Evolutionary conservation across 2,329 filamentous ascomycete genomes (phyloP), one percentile per base, ranked within the genome.

Genomic region (Hypomyces perniciosus): DNA sequence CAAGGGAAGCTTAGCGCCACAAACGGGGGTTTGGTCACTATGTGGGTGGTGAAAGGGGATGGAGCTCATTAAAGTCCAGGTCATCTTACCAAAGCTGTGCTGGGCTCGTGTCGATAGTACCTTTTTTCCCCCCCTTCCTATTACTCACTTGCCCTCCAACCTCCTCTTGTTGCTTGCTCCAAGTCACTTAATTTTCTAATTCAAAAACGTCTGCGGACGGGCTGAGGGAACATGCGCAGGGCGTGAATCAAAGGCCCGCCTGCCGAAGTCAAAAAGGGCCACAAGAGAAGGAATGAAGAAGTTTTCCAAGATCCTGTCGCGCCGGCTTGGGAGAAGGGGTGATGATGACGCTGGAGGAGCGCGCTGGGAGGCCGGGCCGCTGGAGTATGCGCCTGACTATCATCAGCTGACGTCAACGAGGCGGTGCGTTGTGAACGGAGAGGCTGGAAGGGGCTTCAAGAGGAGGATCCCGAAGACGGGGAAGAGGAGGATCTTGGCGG

Each of bases 221-320:
- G 20, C 20, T 20, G 20, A 20, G 37, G 13, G 26, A 50, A 40
- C 30, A 50, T 50, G 48, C 42, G 42, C 48, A 27, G 28, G 26
- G 27, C 42, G 8, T 28, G 33, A 30, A 29, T 20, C 20, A 20
- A 20, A 20, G 20, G 20, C 20, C 20, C 20, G 20, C 20, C 20
- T 20, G 20, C 20, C 20, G 20, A 20, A 20, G 20, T 20, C 20
- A 20, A 20, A 2, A 20, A 20, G 20, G 20, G 20, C 20, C 20
- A 46, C 26, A 46, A 37, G 44, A 30, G 33, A 46, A 37, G 57
- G 55, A 44, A 68, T 69, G 63, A 69, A 67, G 58, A 69, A 68
- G 56, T 62, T 70, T 47, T 66, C 67, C 44, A 65, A 64, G 51
- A 65, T 70, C 51, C 61, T 70, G 54, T 58, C 65, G 55, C 62